phyloP scores from a whole-genome alignment of 2,329 filamentous ascomycete species.

The Onygenales sp. region DNA sequence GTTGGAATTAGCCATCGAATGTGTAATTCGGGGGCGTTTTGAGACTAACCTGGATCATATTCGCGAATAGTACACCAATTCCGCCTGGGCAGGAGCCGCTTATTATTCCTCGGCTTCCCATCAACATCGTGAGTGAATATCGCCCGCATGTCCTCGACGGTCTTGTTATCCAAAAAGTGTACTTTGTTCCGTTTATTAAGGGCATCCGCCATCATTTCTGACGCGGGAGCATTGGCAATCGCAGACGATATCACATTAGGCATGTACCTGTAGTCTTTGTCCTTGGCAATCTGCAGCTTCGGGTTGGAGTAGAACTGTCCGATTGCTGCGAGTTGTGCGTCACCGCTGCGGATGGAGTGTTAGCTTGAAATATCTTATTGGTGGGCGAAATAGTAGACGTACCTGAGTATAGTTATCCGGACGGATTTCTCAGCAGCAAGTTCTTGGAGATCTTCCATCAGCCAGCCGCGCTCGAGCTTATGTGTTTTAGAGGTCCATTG shows the following conservation, averaged over 20 bases:
- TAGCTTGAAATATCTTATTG: conserved; percentile 8
- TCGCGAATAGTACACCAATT: conserved; percentile 93
- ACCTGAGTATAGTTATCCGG: conserved; percentile 79
- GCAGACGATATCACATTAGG: conserved; percentile 89
- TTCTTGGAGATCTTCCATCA: conserved; percentile 87
- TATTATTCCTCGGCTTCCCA: conserved; percentile 83
- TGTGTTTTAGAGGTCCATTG: conserved; percentile 97
- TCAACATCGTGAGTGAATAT: conserved; percentile 86
- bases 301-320: conserved; percentile 94
- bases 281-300: conserved; percentile 70
- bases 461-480: conserved; percentile 76
- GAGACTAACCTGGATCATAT: conserved; percentile 59
- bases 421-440: conserved; percentile 87
- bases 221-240: conserved; percentile 85
- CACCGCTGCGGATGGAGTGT: conserved; percentile 51
- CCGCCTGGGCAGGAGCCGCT: conserved; percentile 72
- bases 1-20: conserved; percentile 1
- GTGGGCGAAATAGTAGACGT: conserved; percentile 16
- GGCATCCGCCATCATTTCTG: conserved; percentile 78
- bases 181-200: conserved; percentile 85
- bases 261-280: conserved; percentile 93
- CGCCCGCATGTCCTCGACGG: conserved; percentile 92
- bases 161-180: conserved; percentile 57
- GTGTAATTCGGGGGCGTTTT: neutral
- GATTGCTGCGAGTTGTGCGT: conserved; percentile 85